phyloP scores from a whole-genome alignment of 441 rosid species.

The Brassica hybrid region DNA sequence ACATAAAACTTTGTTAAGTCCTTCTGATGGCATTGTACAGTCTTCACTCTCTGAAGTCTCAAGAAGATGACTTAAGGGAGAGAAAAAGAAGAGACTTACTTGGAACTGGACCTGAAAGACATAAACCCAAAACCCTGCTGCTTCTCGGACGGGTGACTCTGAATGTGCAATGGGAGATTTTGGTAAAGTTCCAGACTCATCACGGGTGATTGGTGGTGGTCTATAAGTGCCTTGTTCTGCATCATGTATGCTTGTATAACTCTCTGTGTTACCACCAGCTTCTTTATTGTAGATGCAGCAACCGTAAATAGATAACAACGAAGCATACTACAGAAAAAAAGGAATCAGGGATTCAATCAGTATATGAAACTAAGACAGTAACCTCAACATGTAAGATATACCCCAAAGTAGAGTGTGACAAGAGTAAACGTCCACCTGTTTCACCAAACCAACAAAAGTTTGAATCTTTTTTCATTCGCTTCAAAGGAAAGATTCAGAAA shows the following conservation, averaged over 20 bases:
- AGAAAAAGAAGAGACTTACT: constrained; percentile 45
- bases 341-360: constrained; percentile 19
- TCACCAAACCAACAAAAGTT: constrained; percentile 17
- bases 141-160: constrained; percentile 29
- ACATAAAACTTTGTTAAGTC: constrained; percentile 10
- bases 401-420: constrained; percentile 89
- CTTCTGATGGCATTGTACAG: constrained; percentile 4
- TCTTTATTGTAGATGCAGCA: constrained; percentile 45
- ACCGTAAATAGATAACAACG: constrained; percentile 70
- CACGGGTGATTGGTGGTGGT: constrained; percentile 57
- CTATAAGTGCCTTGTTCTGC: constrained; percentile 61
- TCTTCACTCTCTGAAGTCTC: constrained; percentile 34
- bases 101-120: constrained; percentile 78
- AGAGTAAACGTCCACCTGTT: constrained; percentile 95
- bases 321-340: constrained; percentile 57
- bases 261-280: constrained; percentile 40
- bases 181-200: constrained; percentile 25
- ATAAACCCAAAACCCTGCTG: constrained; percentile 62
- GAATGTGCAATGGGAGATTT: constrained; percentile 42
- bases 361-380: constrained; percentile 4
- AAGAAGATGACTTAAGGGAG: neutral
- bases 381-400: constrained; percentile 40
- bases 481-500: constrained; percentile 1
- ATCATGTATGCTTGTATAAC: constrained; percentile 47
- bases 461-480: constrained; percentile 10